Conservation (phyloP, 2,329 filamentous ascomycete species). For the Aspergillus amoenus region DNA sequence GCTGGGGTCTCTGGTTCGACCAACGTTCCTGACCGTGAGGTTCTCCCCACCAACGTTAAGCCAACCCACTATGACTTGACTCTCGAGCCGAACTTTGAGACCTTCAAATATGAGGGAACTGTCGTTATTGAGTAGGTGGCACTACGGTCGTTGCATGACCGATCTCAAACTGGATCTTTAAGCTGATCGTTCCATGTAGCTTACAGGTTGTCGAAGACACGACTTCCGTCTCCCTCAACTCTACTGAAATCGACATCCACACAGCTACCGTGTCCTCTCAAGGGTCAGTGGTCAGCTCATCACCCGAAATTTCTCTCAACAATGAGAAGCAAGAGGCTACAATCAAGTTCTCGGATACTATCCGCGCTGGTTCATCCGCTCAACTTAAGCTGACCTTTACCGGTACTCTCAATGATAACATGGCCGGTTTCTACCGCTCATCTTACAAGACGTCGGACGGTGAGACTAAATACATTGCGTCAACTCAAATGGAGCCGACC, state of each 20-base stretch:
- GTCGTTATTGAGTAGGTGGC: constrained; percentile 72
- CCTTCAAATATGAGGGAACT: constrained; percentile 80
- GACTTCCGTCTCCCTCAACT: constrained; percentile 82
- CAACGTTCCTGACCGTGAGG: constrained; percentile 69
- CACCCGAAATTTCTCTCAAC: constrained; percentile 69
- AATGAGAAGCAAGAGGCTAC: constrained; percentile 78
- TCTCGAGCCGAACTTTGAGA: constrained; percentile 85
- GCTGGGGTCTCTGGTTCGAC: constrained; percentile 57
- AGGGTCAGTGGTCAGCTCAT: constrained; percentile 59
- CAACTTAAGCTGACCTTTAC: constrained; percentile 75
- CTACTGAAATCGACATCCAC: constrained; percentile 80
- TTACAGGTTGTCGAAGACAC: constrained; percentile 83
- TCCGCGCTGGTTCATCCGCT: constrained; percentile 74
- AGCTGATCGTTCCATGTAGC: constrained; percentile 34
- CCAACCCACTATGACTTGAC: constrained; percentile 90
- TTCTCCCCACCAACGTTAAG: constrained; percentile 87
- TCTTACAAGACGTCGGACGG: constrained; percentile 85
- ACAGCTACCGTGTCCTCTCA: constrained; percentile 64
- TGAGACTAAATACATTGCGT: constrained; percentile 77
- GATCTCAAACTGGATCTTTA: background rate
- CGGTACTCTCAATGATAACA: constrained; percentile 83
- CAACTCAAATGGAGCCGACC: constrained; percentile 94
- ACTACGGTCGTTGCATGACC: too few species aligned
- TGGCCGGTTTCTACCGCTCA: constrained; percentile 96
- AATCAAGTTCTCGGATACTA: constrained; percentile 70